A percentile compares a stretch with the other conserved stretches of the same genome.
Conservation (phyloP, 768 basidiomycete genomes). For the Russula brevipes region DNA sequence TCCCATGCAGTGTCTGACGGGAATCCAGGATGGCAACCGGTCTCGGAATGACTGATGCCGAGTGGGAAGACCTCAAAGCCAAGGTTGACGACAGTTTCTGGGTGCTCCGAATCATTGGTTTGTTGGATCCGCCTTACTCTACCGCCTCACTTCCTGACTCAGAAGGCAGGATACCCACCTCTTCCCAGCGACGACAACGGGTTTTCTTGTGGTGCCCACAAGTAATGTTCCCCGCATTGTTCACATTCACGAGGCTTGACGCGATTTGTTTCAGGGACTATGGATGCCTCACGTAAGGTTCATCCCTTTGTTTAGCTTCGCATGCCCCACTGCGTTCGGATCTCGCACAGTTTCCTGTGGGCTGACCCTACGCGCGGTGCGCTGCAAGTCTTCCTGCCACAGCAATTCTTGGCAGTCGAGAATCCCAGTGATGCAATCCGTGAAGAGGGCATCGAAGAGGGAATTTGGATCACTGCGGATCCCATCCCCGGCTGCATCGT, state of each 20-base stretch:
- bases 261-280: conserved; percentile 57
- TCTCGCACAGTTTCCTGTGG: conserved; percentile 63
- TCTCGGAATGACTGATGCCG: conserved; percentile 62
- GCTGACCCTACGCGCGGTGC: conserved; percentile 77
- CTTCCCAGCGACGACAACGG: conserved; percentile 75
- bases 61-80: conserved; percentile 61
- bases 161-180: conserved; percentile 70
- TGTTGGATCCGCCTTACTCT: conserved; percentile 1
- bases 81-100: conserved; percentile 85
- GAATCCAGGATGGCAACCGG: conserved; percentile 70
- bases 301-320: not conserved
- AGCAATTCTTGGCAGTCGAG: conserved; percentile 34
- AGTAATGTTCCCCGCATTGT: conserved; percentile 39
- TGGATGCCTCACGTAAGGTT: conserved; percentile 75
- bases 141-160: conserved; percentile 1
- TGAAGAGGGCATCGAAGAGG: conserved; percentile 48
- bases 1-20: not conserved
- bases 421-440: conserved; percentile 37
- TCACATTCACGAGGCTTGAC: not conserved
- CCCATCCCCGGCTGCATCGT: conserved; percentile 80
- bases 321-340: conserved; percentile 15
- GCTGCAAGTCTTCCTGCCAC: conserved; percentile 70
- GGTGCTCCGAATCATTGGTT: conserved; percentile 82
- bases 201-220: conserved; percentile 87
- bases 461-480: conserved; percentile 79